Conservation (phyloP, 805 yeast species). For the Teunomyces aglyptinius region DNA sequence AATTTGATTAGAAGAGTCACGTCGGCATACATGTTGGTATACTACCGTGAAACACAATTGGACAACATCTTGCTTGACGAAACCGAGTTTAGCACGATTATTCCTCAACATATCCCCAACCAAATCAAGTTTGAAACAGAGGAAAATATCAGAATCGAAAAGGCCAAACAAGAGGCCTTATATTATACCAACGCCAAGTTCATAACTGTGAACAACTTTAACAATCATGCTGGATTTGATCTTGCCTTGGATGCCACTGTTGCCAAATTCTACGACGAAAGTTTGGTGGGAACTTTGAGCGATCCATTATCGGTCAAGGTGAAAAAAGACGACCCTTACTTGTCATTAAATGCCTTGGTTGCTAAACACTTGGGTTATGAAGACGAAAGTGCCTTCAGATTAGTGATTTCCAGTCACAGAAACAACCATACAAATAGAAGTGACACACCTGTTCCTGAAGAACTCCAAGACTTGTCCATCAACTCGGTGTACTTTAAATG, state of each 20-base stretch:
- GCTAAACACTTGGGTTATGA: constrained; percentile 41
- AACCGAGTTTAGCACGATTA: constrained; percentile 36
- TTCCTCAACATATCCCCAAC: constrained; percentile 66
- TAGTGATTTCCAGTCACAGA: constrained; percentile 66
- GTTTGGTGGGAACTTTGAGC: constrained; percentile 45
- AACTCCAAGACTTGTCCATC: constrained; percentile 38
- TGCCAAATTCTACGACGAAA: constrained; percentile 46
- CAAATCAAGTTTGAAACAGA: constrained; percentile 63
- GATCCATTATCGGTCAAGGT: constrained; percentile 52
- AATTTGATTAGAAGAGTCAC: constrained; percentile 75
- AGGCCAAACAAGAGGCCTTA: constrained; percentile 63
- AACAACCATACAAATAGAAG: constrained; percentile 72
- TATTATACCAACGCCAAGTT: constrained; percentile 50
- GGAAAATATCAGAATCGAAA: constrained; percentile 52
- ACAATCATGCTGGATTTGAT: constrained; percentile 70
- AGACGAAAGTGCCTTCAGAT: constrained; percentile 40
- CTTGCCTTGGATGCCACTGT: constrained; percentile 60
- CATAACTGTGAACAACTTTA: constrained; percentile 53
- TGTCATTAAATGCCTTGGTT: constrained; percentile 49
- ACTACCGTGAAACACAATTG: constrained; percentile 64
- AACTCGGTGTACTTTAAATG: constrained; percentile 50
- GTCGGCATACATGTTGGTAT: constrained; percentile 96
- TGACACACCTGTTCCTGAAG: constrained; percentile 34
- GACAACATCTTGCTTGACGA: constrained; percentile 57
- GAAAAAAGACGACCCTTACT: constrained; percentile 54